phyloP scores from a whole-genome alignment of 139 green algal genomes.

The Monoraphidium neglectum region DNA sequence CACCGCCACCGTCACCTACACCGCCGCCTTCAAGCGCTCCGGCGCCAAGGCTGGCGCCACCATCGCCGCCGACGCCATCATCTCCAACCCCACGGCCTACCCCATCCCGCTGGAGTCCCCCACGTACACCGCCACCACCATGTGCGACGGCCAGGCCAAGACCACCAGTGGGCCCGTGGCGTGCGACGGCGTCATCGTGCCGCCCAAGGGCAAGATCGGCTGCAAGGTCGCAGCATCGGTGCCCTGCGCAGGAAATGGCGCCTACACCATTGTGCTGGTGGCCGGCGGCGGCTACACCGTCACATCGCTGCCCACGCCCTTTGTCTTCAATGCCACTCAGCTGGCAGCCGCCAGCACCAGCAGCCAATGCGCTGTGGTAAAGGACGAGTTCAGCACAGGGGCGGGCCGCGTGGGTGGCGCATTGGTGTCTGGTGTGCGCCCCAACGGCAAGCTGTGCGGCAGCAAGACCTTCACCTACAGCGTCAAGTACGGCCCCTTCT shows the following conservation, averaged over 20 bases:
- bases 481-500: constrained; percentile 15
- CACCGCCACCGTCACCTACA: constrained; percentile 9
- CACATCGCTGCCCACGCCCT: too few relatives aligned
- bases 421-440: not conserved
- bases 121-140: not conserved
- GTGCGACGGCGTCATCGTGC: too few relatives aligned
- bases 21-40: constrained; percentile 7
- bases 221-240: too few relatives aligned
- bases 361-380: not conserved
- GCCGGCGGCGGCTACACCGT: too few relatives aligned
- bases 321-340: too few relatives aligned
- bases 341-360: too few relatives aligned
- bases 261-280: too few relatives aligned
- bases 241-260: too few relatives aligned
- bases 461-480: constrained; percentile 21
- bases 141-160: not conserved
- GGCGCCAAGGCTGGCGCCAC: constrained; percentile 7
- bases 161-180: too few relatives aligned
- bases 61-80: constrained; percentile 5
- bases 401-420: not conserved
- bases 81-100: constrained; percentile 6
- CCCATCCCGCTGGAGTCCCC: constrained; percentile 1
- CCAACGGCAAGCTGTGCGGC: constrained; percentile 23
- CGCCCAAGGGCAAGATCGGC: too few relatives aligned
- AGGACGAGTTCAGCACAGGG: constrained; percentile 3